Evolutionary conservation across 1,139 yeast species (phyloP).

Genomic region (Hemisphaericaspora xylanilytica): DNA sequence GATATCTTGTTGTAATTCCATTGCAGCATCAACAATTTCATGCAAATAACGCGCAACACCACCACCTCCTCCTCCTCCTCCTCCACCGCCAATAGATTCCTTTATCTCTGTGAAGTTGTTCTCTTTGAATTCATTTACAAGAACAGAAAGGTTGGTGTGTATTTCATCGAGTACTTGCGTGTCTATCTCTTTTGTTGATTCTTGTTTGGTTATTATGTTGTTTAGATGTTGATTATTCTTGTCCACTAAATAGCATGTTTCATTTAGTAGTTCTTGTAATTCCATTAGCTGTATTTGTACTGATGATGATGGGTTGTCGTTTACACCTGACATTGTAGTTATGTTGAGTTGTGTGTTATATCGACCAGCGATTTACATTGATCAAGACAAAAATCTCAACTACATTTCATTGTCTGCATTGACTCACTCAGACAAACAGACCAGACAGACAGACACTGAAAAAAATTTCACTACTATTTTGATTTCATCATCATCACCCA

Average conservation of each 20-base stretch:
- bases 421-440: too few species aligned
- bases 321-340: too few species aligned
- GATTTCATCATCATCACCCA: too few species aligned
- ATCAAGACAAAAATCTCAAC: too few species aligned
- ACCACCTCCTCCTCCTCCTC: not conserved
- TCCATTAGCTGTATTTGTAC: conserved; percentile 8
- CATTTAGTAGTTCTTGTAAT: conserved; percentile 15
- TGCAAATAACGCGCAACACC: conserved; percentile 5
- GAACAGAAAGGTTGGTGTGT: not conserved
- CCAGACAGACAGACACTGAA: too few species aligned
- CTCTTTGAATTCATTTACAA: not conserved
- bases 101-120: not conserved
- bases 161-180: conserved; percentile 2
- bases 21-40: conserved; percentile 6
- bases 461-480: too few species aligned
- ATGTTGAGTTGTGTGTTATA: too few species aligned
- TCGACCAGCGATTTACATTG: too few species aligned
- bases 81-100: not conserved
- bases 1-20: conserved; percentile 3
- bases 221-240: conserved; percentile 7
- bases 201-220: conserved; percentile 8
- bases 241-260: conserved; percentile 12
- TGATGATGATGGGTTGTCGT: too few species aligned
- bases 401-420: too few species aligned
- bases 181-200: not conserved